A percentile compares a stretch with the other conserved stretches of the same genome.
These are phyloP conservation scores for Pseudoscleropodium purum DNA, from an alignment of 225 moss, liverwort and hornwort species.

Conservation along the genomic window DNA sequence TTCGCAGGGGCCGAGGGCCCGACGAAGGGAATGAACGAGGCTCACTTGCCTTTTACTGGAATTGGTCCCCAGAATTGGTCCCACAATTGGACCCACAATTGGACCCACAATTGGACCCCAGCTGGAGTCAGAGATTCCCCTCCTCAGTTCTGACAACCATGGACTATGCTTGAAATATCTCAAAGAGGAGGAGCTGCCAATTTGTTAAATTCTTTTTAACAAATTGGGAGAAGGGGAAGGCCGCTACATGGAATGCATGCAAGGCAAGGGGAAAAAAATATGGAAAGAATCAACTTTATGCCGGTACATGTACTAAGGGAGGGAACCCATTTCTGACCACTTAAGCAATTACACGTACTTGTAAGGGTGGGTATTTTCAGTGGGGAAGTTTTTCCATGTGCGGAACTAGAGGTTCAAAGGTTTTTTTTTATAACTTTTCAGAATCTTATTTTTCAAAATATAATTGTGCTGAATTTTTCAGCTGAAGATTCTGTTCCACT, in stretches of 20 bases:
- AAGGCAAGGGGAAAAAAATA: neutral
- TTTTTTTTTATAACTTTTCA: no score
- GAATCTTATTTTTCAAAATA: no score
- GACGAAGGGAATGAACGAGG: neutral
- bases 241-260: neutral
- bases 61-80: neutral
- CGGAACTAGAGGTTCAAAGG: no score
- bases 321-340: no score
- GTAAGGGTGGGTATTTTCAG: no score
- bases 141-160: neutral
- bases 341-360: no score
- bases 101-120: neutral
- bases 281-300: neutral
- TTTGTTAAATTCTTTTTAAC: neutral
- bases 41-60: neutral
- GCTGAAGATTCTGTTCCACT: no score
- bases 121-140: neutral
- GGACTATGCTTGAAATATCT: neutral
- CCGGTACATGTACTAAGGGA: no score
- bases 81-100: neutral
- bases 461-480: no score
- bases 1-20: neutral
- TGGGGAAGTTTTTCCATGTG: no score
- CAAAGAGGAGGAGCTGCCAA: neutral
- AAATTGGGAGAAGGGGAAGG: neutral